A percentile compares a stretch with the other conserved stretches of the same genome.
Evolutionary conservation across 2,329 filamentous ascomycete species (phyloP).

Genomic region (Claviceps cyperi): DNA sequence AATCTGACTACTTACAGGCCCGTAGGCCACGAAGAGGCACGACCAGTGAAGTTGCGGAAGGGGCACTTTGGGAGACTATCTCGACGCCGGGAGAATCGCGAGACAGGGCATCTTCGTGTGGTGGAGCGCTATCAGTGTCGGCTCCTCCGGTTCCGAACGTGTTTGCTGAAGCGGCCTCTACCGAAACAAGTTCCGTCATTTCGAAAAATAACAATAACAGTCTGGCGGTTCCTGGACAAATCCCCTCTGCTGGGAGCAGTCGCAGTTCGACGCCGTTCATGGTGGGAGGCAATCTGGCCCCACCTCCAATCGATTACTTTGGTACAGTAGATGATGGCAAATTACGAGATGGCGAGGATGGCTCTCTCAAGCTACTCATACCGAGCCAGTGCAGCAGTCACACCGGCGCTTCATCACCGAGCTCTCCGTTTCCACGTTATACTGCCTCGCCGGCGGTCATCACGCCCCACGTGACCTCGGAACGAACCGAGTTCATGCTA

Average conservation of each 20-base stretch:
- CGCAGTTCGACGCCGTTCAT: constrained; percentile 17
- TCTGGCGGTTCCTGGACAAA: constrained; percentile 7
- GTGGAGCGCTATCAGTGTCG: neutral
- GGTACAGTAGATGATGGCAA: constrained; percentile 2
- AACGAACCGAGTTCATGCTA: constrained; percentile 41
- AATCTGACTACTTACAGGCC: constrained; percentile 20
- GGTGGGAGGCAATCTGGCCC: constrained; percentile 26
- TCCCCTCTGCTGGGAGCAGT: neutral
- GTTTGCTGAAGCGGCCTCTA: neutral
- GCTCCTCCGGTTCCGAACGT: neutral
- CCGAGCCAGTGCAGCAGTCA: constrained; percentile 28
- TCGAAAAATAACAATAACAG: neutral
- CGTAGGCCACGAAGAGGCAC: constrained; percentile 14
- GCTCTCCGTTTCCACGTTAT: constrained; percentile 55
- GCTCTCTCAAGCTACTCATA: constrained; percentile 29
- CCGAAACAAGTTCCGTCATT: neutral
- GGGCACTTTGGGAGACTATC: constrained; percentile 4
- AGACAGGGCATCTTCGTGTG: constrained; percentile 10
- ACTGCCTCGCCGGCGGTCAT: constrained; percentile 40
- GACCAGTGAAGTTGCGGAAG: constrained; percentile 12
- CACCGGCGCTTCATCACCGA: constrained; percentile 32
- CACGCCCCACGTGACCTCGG: constrained; percentile 24
- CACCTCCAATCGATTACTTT: constrained; percentile 21
- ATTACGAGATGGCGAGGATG: neutral
- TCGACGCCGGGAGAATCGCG: constrained; percentile 4